A percentile compares a stretch with the other conserved stretches of the same genome.
Evolutionary conservation across 345 rosid species (phyloP).

Genomic region (Cardiospermum halicacabum): DNA sequence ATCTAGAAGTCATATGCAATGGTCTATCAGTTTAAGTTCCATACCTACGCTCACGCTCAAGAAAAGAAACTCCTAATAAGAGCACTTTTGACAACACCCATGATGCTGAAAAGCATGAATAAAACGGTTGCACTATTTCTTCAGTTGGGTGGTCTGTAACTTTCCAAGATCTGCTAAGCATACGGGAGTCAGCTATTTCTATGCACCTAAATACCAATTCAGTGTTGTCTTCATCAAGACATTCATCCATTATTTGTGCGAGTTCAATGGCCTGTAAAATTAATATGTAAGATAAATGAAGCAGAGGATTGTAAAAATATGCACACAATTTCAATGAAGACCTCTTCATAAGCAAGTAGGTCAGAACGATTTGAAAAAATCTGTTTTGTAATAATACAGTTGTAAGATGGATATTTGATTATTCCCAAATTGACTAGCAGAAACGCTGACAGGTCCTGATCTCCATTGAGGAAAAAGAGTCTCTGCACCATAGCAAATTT

Average conservation of each 20-base stretch:
- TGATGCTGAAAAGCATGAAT: slow-evolving; percentile 54
- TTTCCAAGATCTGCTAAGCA: slow-evolving; percentile 30
- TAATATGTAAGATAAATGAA: slow-evolving; percentile 11
- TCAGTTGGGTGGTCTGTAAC: slow-evolving; percentile 23
- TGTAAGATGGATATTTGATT: slow-evolving; percentile 71
- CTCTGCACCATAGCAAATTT: slow-evolving; percentile 49
- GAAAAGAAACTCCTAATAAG: slow-evolving; percentile 76
- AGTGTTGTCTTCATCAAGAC: slow-evolving; percentile 58
- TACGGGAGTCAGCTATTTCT: slow-evolving; percentile 51
- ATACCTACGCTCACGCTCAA: slow-evolving; percentile 80
- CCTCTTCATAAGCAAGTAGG: slow-evolving; percentile 93
- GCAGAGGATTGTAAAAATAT: neutral
- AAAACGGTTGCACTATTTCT: slow-evolving; percentile 25
- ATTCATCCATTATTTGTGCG: slow-evolving; percentile 83
- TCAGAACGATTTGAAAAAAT: slow-evolving; percentile 45
- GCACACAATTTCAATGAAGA: slow-evolving; percentile 23
- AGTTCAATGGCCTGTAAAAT: slow-evolving; percentile 78
- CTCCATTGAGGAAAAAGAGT: slow-evolving; percentile 90
- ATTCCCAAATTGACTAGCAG: slow-evolving; percentile 78
- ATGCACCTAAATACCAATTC: slow-evolving; percentile 54
- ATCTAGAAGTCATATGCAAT: neutral
- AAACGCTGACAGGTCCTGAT: slow-evolving; percentile 77
- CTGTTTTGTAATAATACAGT: slow-evolving; percentile 53
- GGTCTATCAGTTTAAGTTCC: slow-evolving; percentile 7
- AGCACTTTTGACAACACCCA: slow-evolving; percentile 89